phyloP scores from a whole-genome alignment of 805 yeast species.

The Ogataea zsoltii region DNA sequence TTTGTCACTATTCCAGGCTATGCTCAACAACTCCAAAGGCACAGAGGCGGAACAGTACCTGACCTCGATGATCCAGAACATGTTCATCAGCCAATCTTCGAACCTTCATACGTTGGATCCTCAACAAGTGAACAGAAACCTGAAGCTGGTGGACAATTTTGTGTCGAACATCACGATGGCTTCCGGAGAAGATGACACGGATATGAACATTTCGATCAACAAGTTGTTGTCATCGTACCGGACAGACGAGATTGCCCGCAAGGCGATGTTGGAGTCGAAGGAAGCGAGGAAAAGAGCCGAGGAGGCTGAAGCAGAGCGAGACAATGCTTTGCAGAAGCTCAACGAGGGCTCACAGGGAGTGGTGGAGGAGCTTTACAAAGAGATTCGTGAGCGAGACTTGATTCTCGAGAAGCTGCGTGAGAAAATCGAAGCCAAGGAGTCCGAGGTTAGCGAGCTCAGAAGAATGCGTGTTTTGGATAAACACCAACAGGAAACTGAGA shows the following conservation, averaged over 20 bases:
- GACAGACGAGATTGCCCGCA: constrained; percentile 82
- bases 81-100: constrained; percentile 50
- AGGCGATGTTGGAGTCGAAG: constrained; percentile 56
- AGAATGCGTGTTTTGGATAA: constrained; percentile 61
- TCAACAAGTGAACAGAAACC: constrained; percentile 46
- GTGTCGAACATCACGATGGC: constrained; percentile 55
- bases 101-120: constrained; percentile 49
- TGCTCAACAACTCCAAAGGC: constrained; percentile 58
- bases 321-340: constrained; percentile 28
- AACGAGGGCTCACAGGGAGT: constrained; percentile 75
- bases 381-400: constrained; percentile 62
- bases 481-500: constrained; percentile 74
- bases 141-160: constrained; percentile 55
- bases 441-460: constrained; percentile 64
- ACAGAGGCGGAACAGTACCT: constrained; percentile 61
- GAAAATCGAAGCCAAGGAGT: constrained; percentile 57
- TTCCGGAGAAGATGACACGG: constrained; percentile 57
- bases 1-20: constrained; percentile 59
- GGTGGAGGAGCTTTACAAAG: constrained; percentile 57
- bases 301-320: constrained; percentile 46
- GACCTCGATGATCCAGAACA: constrained; percentile 64
- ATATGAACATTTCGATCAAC: constrained; percentile 76
- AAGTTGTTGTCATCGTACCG: constrained; percentile 67
- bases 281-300: constrained; percentile 40
- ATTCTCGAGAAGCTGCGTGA: constrained; percentile 61